These are phyloP conservation scores for Ustilago cynodontis DNA, from an alignment of 1,284 basidiomycete species.

Conservation along the genomic window DNA sequence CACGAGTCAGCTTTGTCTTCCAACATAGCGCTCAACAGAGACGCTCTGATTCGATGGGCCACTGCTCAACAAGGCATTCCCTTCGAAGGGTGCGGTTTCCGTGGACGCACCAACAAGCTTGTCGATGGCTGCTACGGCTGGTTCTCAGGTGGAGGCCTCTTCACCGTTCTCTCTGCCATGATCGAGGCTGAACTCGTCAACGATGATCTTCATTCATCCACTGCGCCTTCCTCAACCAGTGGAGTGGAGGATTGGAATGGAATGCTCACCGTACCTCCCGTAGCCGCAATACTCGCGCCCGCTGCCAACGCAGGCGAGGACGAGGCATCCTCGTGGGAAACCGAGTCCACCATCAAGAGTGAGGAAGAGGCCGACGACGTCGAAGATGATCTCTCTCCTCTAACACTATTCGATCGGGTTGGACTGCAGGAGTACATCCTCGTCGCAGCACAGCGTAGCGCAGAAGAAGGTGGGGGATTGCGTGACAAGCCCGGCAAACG, in stretches of 20 bases:
- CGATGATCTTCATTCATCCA: constrained; percentile 20
- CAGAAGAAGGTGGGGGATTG: constrained; percentile 77
- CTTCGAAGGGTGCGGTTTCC: constrained; percentile 90
- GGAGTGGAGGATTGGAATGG: constrained; percentile 51
- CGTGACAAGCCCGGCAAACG: constrained; percentile 95
- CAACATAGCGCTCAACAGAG: constrained; percentile 73
- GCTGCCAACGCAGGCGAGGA: background rate
- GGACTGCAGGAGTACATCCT: constrained; percentile 91
- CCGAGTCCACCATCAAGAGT: constrained; percentile 27
- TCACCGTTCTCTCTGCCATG: constrained; percentile 80
- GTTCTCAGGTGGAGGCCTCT: constrained; percentile 92
- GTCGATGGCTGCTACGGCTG: constrained; percentile 99
- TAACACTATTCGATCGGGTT: constrained; percentile 68
- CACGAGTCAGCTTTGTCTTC: background rate
- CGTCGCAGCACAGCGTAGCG: constrained; percentile 83
- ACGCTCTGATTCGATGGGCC: constrained; percentile 82
- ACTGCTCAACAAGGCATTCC: constrained; percentile 86
- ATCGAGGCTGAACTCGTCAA: constrained; percentile 71
- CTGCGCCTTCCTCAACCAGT: constrained; percentile 4
- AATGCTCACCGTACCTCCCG: constrained; percentile 36
- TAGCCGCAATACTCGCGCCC: constrained; percentile 10
- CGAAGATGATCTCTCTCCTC: constrained; percentile 31
- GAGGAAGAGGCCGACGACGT: constrained; percentile 17
- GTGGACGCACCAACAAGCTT: constrained; percentile 94
- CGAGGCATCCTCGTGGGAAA: constrained; percentile 35